A percentile compares a stretch with the other conserved stretches of the same genome.
phyloP scores from a whole-genome alignment of 1,139 yeast species.

The Debaryomycetaceae sp. region DNA sequence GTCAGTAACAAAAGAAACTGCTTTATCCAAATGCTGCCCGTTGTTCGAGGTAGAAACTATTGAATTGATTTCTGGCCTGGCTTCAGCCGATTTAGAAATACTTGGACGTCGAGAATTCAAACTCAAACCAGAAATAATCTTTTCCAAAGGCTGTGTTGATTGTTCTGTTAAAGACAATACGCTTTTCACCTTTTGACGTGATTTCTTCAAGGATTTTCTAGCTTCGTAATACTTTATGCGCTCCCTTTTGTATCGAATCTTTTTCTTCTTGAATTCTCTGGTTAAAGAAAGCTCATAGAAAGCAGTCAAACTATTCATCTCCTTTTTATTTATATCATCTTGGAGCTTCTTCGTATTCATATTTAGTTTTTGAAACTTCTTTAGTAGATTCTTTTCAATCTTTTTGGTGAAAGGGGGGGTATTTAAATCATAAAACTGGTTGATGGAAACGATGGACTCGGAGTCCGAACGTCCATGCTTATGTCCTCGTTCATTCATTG shows the following conservation, averaged over 20 bases:
- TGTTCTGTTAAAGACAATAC: slow-evolving; percentile 36
- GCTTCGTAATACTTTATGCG: slow-evolving; percentile 40
- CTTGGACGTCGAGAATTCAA: slow-evolving; percentile 22
- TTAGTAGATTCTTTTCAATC: slow-evolving; percentile 62
- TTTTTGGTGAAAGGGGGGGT: slow-evolving; percentile 52
- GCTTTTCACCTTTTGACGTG: slow-evolving; percentile 48
- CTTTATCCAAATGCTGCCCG: neutral
- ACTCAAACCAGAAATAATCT: slow-evolving; percentile 39
- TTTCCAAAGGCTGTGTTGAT: slow-evolving; percentile 36
- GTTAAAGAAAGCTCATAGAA: slow-evolving; percentile 76
- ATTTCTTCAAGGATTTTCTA: slow-evolving; percentile 41
- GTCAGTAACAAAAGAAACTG: slow-evolving; percentile 13
- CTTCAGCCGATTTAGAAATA: neutral
- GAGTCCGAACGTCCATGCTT: slow-evolving; percentile 23
- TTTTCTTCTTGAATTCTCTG: slow-evolving; percentile 46
- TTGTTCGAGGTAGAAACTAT: neutral
- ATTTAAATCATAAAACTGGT: slow-evolving; percentile 37
- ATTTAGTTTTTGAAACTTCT: slow-evolving; percentile 61
- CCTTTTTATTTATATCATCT: slow-evolving; percentile 54
- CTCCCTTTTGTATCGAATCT: slow-evolving; percentile 27
- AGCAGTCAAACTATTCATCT: slow-evolving; percentile 80
- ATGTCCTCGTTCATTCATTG: slow-evolving; percentile 30
- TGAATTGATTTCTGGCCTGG: neutral
- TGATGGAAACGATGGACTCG: slow-evolving; percentile 38
- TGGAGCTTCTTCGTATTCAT: slow-evolving; percentile 64